Base-by-base conservation (phyloP, 208 protist genomes). In the Crithidia mellificae region DNA sequence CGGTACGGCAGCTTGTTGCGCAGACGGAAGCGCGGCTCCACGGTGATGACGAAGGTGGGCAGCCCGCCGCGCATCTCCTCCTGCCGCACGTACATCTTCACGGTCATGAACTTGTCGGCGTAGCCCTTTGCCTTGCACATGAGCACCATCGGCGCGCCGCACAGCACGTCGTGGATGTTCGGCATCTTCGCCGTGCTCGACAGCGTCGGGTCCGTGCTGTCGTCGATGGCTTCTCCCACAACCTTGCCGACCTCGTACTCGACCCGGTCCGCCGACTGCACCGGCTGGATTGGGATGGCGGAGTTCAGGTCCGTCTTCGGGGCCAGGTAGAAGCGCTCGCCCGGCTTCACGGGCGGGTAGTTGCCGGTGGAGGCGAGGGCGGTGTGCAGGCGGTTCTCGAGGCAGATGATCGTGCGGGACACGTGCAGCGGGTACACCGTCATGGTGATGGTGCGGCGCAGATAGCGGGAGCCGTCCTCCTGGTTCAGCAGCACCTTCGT, bases 1-100 rank as follows among this genome's bases (percentile, higher is more conserved):
- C 53, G 63, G 67, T 83, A 89, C 3, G 90, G 90, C n/a, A 95
- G 79, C 67, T 83, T 76, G 70, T 92, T 95, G 44, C 81, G 62
- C 38, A 95, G 53, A 47, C 61, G 53, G 68, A 87, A 84, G 46
- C 81, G 85, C 24, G 90, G 80, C 68, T 85, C 80, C 22, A 93
- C 70, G 2, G 77, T 56, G 43, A 95, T 74, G 47, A 87, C 58
- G 53, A 89, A 95, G 55, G 66, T 79, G 3, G 85, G 87, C 61
- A 88, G 72, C 19, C 87, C 90, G 9, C 81, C 90, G 24, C 77
- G 79, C 44, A 93, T 83, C 8, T 74, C 78, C 22, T 85, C 84
- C 55, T 91, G 82, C 15, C 65, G 55, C 58, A 81, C 77, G 25
- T 59, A 79, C 6, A 95, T 62, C 54, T 63, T 50, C 36, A 80